Base-by-base conservation (phyloP, 2,329 filamentous ascomycete species). In the Ambrosiella cleistominuta region DNA sequence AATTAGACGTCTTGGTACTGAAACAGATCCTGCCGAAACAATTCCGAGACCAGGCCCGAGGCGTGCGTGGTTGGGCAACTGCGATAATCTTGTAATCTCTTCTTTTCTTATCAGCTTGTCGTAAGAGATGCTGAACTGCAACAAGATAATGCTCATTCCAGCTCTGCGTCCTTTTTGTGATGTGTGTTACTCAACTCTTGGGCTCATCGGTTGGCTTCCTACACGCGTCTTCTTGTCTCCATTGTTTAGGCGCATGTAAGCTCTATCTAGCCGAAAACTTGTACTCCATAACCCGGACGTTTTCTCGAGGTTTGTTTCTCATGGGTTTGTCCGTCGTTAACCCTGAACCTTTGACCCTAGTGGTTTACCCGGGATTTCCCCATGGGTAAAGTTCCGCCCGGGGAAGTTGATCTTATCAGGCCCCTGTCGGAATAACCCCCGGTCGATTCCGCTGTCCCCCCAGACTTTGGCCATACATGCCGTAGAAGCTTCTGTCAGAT, bases 401-500 rank as follows among this genome's bases (percentile, higher is more conserved):
- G 4, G 37, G 38, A 9, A 12, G 38, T 50, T 27, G 36, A 57
- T 37, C 44, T 19, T 17, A 12, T 38, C 40, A 27, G 8, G 38
- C 37, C 12, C 17, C 42, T 27, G 47, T 15, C 37, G 17, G 9
- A 8, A 27, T 8, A 54, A 19, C 13, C 52, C 52, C 52, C 17
- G 15, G 6, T 13, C 35, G 36, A 11, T 55, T 27, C 39, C 8
- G n/a, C n/a, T 40, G 11, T 12, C 53, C 7, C 4, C 3, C 19
- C 5, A 51, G 47, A 51, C 47, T 36, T 13, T 8, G 47, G 45
- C 8, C n/a, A 51, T 27, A 17, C 44, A 47, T 8, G 7, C 35
- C 13, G 53, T 59, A 38, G 58, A 60, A 60, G 58, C 58, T 60
- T 60, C 58, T 60, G 11, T 60, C 7, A 15, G 54, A 47, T 60